Conservation (phyloP, 2,329 filamentous ascomycete genomes). For the Aspergillus tanneri region DNA sequence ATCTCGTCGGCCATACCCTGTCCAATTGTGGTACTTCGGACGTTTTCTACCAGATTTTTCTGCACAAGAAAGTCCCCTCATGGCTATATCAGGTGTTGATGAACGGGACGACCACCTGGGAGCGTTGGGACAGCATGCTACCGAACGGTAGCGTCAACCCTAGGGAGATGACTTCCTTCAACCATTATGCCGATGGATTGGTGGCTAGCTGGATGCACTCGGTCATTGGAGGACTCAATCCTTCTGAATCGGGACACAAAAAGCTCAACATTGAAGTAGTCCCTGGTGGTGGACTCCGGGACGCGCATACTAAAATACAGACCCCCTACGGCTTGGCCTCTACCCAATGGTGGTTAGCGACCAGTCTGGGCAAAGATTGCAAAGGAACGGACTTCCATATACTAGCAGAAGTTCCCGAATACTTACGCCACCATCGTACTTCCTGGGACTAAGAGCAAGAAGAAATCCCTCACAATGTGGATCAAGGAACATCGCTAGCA, state of each 20-base stretch:
- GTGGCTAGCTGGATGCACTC: conserved; percentile 41
- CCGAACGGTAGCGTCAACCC: conserved; percentile 38
- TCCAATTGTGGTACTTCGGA: conserved; percentile 19
- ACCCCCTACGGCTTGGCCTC: conserved; percentile 5
- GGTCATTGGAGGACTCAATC: conserved; percentile 33
- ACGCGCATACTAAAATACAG: neutral
- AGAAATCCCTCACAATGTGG: too few relatives aligned
- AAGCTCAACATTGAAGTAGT: conserved; percentile 27
- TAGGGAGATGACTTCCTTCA: conserved; percentile 43
- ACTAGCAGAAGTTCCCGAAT: conserved; percentile 1
- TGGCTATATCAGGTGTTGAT: conserved; percentile 43
- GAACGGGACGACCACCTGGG: conserved; percentile 44
- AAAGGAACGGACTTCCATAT: conserved; percentile 1
- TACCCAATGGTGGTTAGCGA: neutral
- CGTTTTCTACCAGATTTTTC: conserved; percentile 14
- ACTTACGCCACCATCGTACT: conserved; percentile 1
- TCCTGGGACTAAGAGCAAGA: neutral
- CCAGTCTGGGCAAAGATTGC: neutral
- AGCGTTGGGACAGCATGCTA: conserved; percentile 43
- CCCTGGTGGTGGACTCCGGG: conserved; percentile 26
- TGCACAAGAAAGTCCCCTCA: conserved; percentile 13
- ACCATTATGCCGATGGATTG: conserved; percentile 43
- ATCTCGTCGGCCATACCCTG: conserved; percentile 22
- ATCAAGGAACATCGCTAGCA: neutral
- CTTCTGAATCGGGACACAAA: conserved; percentile 34